Evolutionary conservation across 306 rosid genomes (phyloP), one percentile per base, ranked within the genome.

Genomic region (Arachis stenosperma): DNA sequence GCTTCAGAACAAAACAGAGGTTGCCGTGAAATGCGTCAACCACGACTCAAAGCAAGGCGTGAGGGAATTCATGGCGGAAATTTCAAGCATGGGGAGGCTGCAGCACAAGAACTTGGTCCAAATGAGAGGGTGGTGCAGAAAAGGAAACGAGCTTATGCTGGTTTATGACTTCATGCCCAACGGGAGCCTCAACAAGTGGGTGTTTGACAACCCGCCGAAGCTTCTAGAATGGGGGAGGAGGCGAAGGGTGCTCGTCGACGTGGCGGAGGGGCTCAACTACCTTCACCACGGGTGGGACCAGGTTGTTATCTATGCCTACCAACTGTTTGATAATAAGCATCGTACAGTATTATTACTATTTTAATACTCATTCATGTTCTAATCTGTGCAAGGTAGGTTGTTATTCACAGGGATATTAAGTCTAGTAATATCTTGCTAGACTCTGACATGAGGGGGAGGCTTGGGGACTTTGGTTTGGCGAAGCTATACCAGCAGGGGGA

Each of bases 31-130:
- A 69, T 89, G 96, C 67, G 96, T 93, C 11, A 89, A 70, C 78
- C 98, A 93, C 75, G 96, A 93, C 76, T 93, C 98, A 2, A 93
- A 89, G 75, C 98, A 93, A 36, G 98, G 98, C n/a, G 13, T 90
- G 22, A 56, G 87, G 15, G 98, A 93, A 30, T 93, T 93, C 79
- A 93, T 93, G 98, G 98, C 97, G 0, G 98, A 94, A 85, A 94
- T 94, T 42, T 82, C 92, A 0, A 90, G 97, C 50, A 91, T 94
- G 92, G 98, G 98, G 6, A 84, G 98, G 75, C 78, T 94, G 2
- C 97, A 94, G 14, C 98, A 94, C 69, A 94, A 94, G 78, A 89
- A 91, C 15, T 40, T 94, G 29, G 98, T 94, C 1, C 96, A 91
- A 71, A 79, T 94, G 94, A 74, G 92, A n/a, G 97, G 98, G 0